These are phyloP conservation scores for Balakata baccata DNA, from an alignment of 345 rosid genomes.

Conservation along the genomic window DNA sequence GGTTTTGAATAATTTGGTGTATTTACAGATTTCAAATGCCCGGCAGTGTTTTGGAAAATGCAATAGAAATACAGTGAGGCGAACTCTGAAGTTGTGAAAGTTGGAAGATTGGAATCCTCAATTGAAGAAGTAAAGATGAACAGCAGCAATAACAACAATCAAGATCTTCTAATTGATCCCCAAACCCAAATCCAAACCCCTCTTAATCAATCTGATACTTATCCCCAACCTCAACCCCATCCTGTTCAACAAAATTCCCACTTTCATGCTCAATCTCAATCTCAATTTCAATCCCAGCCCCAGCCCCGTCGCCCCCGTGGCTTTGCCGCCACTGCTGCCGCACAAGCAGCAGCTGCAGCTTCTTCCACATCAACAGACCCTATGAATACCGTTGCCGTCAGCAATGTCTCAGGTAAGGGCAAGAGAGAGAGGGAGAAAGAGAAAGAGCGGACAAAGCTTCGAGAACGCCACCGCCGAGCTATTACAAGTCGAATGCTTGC, in stretches of 20 bases:
- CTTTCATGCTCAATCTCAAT: constrained; percentile 14
- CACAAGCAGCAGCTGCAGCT: constrained; percentile 45
- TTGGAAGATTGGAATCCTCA: no score
- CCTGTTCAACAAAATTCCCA: constrained; percentile 12
- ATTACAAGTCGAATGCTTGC: constrained; percentile 97
- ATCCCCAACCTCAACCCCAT: constrained; percentile 18
- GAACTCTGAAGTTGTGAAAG: no score
- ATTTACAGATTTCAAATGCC: no score
- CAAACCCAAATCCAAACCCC: constrained; percentile 13
- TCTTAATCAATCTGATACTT: constrained; percentile 13
- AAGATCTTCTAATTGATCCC: background rate
- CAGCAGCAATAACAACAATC: background rate
- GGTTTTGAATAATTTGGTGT: no score
- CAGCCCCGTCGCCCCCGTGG: constrained; percentile 74
- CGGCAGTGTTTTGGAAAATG: no score
- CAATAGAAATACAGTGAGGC: no score
- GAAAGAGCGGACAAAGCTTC: constrained; percentile 91
- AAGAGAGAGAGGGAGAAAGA: constrained; percentile 92
- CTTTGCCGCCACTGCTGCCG: constrained; percentile 63
- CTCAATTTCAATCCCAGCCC: constrained; percentile 23
- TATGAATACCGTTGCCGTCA: constrained; percentile 7
- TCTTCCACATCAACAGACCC: constrained; percentile 29
- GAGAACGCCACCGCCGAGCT: constrained; percentile 95
- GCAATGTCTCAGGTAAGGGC: constrained; percentile 39
- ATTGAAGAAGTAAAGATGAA: background rate